Evolutionary conservation across 805 yeast genomes (phyloP).

Genomic region (Scheffersomyces spartinae): DNA sequence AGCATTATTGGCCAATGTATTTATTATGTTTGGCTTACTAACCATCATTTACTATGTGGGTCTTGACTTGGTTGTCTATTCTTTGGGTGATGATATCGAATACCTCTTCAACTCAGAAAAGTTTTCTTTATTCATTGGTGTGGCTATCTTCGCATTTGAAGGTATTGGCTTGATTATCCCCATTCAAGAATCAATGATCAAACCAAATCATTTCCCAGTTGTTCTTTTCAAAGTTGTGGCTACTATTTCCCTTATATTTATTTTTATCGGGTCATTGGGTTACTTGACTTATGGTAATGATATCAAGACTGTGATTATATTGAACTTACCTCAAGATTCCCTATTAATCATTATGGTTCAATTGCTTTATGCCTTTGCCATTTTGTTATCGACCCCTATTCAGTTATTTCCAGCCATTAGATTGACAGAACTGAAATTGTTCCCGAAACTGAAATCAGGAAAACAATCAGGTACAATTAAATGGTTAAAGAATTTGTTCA

Average conservation of each 20-base stretch:
- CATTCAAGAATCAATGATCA: slow-evolving; percentile 68
- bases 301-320: slow-evolving; percentile 55
- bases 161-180: slow-evolving; percentile 79
- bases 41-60: slow-evolving; percentile 50
- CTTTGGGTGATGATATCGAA: slow-evolving; percentile 40
- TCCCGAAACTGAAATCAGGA: slow-evolving; percentile 38
- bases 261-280: slow-evolving; percentile 55
- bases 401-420: slow-evolving; percentile 74
- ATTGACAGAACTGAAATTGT: slow-evolving; percentile 53
- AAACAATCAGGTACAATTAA: slow-evolving; percentile 40
- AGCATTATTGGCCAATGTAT: slow-evolving; percentile 60
- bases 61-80: slow-evolving; percentile 30
- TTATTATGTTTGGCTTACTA: slow-evolving; percentile 53
- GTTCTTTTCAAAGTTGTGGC: slow-evolving; percentile 50
- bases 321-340: slow-evolving; percentile 64
- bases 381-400: slow-evolving; percentile 67
- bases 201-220: slow-evolving; percentile 62
- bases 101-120: slow-evolving; percentile 39
- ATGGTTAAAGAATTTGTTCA: slow-evolving; percentile 55
- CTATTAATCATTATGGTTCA: slow-evolving; percentile 53
- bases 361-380: slow-evolving; percentile 62
- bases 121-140: slow-evolving; percentile 70
- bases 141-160: slow-evolving; percentile 81
- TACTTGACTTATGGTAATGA: slow-evolving; percentile 57
- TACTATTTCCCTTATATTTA: slow-evolving; percentile 52